These are phyloP conservation scores for Pseudisothecium myosuroides DNA, from an alignment of 225 moss, liverwort and hornwort genomes.

Conservation along the genomic window DNA sequence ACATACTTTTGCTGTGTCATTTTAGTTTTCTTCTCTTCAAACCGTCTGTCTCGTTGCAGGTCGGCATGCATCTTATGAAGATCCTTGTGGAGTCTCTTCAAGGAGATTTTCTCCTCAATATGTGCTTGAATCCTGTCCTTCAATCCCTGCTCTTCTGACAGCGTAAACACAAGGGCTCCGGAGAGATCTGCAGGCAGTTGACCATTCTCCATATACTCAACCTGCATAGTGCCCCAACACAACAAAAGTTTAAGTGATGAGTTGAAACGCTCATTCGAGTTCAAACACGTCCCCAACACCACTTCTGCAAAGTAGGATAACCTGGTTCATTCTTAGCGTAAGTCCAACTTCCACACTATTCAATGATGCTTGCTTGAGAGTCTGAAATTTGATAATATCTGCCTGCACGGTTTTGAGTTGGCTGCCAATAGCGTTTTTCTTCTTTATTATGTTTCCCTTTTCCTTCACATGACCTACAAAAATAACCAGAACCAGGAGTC, in stretches of 20 bases:
- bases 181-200: constrained; percentile 53
- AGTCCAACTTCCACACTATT: constrained; percentile 66
- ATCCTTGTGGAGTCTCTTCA: constrained; percentile 50
- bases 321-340: constrained; percentile 80
- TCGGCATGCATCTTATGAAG: constrained; percentile 60
- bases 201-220: constrained; percentile 81
- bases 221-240: constrained; percentile 18
- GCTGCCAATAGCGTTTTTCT: constrained; percentile 26
- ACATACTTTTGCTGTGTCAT: constrained; percentile 51
- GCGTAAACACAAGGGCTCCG: constrained; percentile 62
- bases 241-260: neutral
- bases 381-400: constrained; percentile 58
- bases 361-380: constrained; percentile 59
- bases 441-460: constrained; percentile 54
- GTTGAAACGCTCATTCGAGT: neutral
- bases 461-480: constrained; percentile 47
- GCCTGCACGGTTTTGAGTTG: constrained; percentile 40
- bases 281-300: neutral
- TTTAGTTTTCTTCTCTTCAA: constrained; percentile 56
- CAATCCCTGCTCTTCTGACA: constrained; percentile 49
- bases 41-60: constrained; percentile 53
- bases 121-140: constrained; percentile 59
- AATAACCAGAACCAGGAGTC: neutral
- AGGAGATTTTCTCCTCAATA: constrained; percentile 33
- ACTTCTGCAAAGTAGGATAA: neutral